Base-by-base conservation (phyloP, 371 early-diverging fungal genomes). In the Saksenaea vasiformis region DNA sequence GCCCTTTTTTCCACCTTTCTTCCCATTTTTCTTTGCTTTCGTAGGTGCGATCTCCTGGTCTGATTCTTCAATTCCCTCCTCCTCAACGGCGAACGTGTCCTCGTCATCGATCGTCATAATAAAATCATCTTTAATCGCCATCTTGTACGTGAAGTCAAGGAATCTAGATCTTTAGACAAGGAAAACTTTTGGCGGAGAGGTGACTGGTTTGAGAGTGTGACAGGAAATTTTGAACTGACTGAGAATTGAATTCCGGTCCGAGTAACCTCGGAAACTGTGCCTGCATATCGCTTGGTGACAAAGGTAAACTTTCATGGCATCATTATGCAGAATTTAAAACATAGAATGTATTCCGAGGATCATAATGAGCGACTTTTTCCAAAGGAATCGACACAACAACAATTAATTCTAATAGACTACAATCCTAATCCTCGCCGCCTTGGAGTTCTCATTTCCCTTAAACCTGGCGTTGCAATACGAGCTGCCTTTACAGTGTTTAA, bases 81-180 rank as follows among this genome's bases (percentile, higher is more conserved):
- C 76, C 2, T 74, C 80, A 15, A 87, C 68, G 54, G 83, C 73
- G 27, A 80, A 72, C 63, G 85, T 80, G 61, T 90, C 91, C 66
- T 88, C 87, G 63, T 92, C 92, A 64, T 87, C 87, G 66, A 92
- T 90, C 34, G 92, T 92, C 90, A 90, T 90, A 39, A 92, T 80
- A 82, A 92, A 90, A 69, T 90, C 91, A 74, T 85, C 80, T 3
- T 56, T 54, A 14, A 58, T 28, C 1, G 39, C 62, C 54, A 62
- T 66, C 47, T 41, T 66, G 27, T 58, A 38, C 5, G 14, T 37
- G 5, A 36, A 22, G 10, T 47, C 11, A 11, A 47, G 51, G 5
- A 3, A 10, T 10, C 24, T 10, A 37, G 24, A 38, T 38, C 24
- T n/a, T 7, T n/a, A 37, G 34, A 5, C 7, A 34, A 17, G 36